A percentile compares a stretch with the other conserved stretches of the same genome.
Conservation (phyloP, 352 stramenopile species). For the Sclerospora graminicola region DNA sequence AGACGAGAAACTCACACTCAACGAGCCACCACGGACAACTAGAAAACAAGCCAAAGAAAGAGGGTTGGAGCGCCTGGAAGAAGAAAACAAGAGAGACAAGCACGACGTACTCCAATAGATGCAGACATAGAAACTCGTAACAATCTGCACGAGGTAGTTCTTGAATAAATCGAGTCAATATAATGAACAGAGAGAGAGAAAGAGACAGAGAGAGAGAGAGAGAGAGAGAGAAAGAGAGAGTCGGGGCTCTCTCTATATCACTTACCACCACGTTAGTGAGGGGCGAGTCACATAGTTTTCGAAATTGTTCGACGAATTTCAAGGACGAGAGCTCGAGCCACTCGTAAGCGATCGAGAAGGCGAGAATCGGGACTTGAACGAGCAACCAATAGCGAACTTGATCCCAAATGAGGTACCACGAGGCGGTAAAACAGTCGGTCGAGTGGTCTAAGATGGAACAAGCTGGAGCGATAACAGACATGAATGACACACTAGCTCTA, state of each 20-base stretch:
- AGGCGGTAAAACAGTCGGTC: slow-evolving; percentile 62
- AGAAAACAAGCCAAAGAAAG: no score
- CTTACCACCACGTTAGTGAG: slow-evolving; percentile 56
- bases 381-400: slow-evolving; percentile 75
- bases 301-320: slow-evolving; percentile 53
- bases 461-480: slow-evolving; percentile 5
- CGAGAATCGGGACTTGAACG: slow-evolving; percentile 58
- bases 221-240: no score
- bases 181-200: no score
- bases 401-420: slow-evolving; percentile 74
- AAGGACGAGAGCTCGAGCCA: slow-evolving; percentile 68
- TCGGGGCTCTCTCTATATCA: no score
- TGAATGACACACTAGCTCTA: no score
- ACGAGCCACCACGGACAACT: slow-evolving; percentile 65
- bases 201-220: no score
- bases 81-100: no score
- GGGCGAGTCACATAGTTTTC: slow-evolving; percentile 55
- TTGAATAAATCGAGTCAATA: slow-evolving; percentile 6
- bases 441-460: slow-evolving; percentile 52
- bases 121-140: slow-evolving; percentile 72
- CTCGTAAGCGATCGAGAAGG: slow-evolving; percentile 64
- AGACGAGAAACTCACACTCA: slow-evolving; percentile 62
- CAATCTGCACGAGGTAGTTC: slow-evolving; percentile 73
- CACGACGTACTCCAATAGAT: slow-evolving; percentile 79
- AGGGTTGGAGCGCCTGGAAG: no score